These are phyloP conservation scores for Naganishia vishniacii DNA, from an alignment of 768 basidiomycete genomes.

Conservation along the genomic window DNA sequence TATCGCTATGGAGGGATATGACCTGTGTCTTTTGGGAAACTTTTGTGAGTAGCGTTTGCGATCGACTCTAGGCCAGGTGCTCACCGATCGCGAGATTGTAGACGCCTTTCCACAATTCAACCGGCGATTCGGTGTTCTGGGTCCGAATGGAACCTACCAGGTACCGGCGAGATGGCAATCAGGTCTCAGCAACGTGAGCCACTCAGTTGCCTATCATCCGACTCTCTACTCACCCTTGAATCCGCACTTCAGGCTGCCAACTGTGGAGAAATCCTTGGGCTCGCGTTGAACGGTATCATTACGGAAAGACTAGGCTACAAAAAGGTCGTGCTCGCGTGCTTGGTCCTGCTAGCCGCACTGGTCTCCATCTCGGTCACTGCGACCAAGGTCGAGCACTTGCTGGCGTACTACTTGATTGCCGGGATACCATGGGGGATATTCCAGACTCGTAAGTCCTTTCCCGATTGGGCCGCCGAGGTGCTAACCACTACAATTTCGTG, in stretches of 20 bases:
- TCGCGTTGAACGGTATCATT: slow-evolving; percentile 46
- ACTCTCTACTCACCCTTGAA: neutral
- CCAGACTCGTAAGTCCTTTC: slow-evolving; percentile 16
- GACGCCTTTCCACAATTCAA: slow-evolving; percentile 46
- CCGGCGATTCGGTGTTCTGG: slow-evolving; percentile 37
- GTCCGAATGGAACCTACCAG: slow-evolving; percentile 41
- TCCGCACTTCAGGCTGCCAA: slow-evolving; percentile 42
- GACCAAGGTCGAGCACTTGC: slow-evolving; percentile 19
- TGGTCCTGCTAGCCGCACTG: slow-evolving; percentile 35
- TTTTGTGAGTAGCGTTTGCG: slow-evolving; percentile 18
- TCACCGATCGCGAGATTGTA: too few species aligned
- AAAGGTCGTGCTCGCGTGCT: slow-evolving; percentile 42
- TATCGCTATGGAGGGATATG: slow-evolving; percentile 47
- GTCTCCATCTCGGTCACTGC: slow-evolving; percentile 31
- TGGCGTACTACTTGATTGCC: slow-evolving; percentile 26
- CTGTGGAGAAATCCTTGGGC: slow-evolving; percentile 48
- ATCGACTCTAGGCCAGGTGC: neutral
- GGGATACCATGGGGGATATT: slow-evolving; percentile 27
- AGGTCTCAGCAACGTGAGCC: slow-evolving; percentile 44
- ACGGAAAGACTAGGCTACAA: slow-evolving; percentile 49
- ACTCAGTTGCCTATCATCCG: neutral
- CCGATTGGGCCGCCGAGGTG: too few species aligned
- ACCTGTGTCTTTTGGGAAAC: slow-evolving; percentile 29
- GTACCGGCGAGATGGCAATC: slow-evolving; percentile 50
- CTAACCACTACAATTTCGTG: neutral